Percentiles rank a stretch among this genome's conserved stretches.
These are phyloP conservation scores for Apiotrichum gracile DNA, from an alignment of 1,284 basidiomycete species.

Conservation along the genomic window DNA sequence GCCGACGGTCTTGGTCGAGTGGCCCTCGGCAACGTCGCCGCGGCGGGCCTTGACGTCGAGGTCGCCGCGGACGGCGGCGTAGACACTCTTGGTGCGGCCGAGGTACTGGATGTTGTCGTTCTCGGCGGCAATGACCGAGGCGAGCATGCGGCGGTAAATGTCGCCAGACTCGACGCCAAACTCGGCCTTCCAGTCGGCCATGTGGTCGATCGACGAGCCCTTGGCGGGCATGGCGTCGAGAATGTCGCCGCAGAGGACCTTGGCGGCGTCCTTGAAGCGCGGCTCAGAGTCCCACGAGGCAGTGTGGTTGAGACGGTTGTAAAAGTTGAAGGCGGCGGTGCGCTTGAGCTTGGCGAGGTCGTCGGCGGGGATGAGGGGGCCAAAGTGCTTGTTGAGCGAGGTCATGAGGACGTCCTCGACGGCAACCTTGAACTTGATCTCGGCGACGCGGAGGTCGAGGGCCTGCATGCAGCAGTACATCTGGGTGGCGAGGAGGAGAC, in stretches of 20 bases:
- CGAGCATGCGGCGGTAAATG: conserved; percentile 9
- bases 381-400: conserved; percentile 11
- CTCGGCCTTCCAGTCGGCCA: conserved; percentile 8
- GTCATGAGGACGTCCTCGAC: conserved; percentile 8
- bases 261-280: conserved; percentile 16
- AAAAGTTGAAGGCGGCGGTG: conserved; percentile 3
- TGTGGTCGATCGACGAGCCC: background rate
- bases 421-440: conserved; percentile 11
- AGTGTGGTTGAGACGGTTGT: conserved; percentile 15
- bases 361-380: background rate
- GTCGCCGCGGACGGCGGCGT: conserved; percentile 10
- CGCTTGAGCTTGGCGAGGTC: conserved; percentile 9
- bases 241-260: conserved; percentile 11
- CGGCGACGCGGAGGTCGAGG: conserved; percentile 16
- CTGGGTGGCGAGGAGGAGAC: conserved; percentile 16
- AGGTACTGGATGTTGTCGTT: conserved; percentile 7
- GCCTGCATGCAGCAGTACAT: conserved; percentile 17
- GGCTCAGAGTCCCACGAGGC: conserved; percentile 10
- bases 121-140: background rate
- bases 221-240: conserved; percentile 9
- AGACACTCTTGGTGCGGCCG: conserved; percentile 8
- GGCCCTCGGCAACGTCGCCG: conserved; percentile 16
- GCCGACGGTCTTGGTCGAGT: conserved; percentile 6
- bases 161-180: conserved; percentile 5
- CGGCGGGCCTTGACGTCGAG: conserved; percentile 13